These are phyloP conservation scores for Sporisorium scitamineum DNA, from an alignment of 1,284 basidiomycete species.

Conservation along the genomic window DNA sequence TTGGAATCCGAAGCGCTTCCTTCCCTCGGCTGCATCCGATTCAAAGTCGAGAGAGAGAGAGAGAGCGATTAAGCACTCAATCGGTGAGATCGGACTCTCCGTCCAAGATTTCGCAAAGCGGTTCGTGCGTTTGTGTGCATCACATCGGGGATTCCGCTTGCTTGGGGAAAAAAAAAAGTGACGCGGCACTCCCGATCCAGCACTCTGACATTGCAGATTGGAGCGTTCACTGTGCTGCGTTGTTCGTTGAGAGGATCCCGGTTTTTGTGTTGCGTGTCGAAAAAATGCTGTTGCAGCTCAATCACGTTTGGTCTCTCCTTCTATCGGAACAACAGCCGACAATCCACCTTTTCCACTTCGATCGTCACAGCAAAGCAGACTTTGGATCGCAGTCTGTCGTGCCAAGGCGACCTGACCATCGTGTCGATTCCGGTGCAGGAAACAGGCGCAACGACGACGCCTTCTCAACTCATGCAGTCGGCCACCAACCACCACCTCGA, in stretches of 20 bases:
- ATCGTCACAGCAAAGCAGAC: conserved; percentile 3
- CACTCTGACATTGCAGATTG: background rate
- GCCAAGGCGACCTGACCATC: background rate
- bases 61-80: background rate
- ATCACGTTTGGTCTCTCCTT: background rate
- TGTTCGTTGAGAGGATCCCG: background rate
- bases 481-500: conserved; percentile 18
- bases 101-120: background rate
- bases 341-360: background rate
- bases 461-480: background rate
- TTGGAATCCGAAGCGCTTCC: background rate
- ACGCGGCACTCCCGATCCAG: conserved; percentile 7
- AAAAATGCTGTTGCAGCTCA: background rate
- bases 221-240: conserved; percentile 5
- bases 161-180: background rate
- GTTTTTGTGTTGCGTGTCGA: background rate
- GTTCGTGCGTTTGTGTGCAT: background rate
- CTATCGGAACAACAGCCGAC: background rate
- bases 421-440: conserved; percentile 23
- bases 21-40: background rate
- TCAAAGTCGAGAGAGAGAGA: background rate
- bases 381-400: background rate
- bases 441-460: background rate
- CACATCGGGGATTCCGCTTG: conserved; percentile 8
- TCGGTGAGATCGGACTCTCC: background rate